A percentile compares a stretch with the other conserved stretches of the same genome.
These are phyloP conservation scores for Monilinia laxa DNA, from an alignment of 2,329 filamentous ascomycete species.

Conservation along the genomic window DNA sequence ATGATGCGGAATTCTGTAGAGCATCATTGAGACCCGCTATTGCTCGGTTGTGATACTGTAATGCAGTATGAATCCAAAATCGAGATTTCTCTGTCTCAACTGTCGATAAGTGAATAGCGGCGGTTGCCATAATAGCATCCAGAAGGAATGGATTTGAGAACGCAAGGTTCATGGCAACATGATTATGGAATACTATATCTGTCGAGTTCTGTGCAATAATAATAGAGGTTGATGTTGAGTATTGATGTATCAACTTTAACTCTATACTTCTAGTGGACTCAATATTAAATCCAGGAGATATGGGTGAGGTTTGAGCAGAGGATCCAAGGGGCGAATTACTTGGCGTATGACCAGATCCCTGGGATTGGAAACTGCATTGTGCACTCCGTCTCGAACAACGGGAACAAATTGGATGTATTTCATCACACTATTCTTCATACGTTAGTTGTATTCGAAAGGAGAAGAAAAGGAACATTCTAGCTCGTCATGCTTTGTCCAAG, in stretches of 20 bases:
- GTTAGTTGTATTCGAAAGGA: not conserved
- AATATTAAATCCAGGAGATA: not conserved
- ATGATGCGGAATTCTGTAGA: not conserved
- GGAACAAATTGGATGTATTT: not conserved
- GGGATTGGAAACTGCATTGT: not conserved
- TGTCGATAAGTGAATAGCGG: conserved; percentile 9
- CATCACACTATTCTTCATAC: not conserved
- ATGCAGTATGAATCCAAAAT: conserved; percentile 8
- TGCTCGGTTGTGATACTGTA: not conserved
- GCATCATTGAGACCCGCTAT: not conserved
- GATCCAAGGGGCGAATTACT: not conserved
- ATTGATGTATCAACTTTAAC: conserved; percentile 3
- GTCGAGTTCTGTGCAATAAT: not conserved
- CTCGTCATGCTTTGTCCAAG: not conserved
- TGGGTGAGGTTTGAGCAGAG: not conserved
- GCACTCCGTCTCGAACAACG: not conserved
- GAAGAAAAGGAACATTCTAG: no score
- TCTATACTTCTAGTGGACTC: not conserved
- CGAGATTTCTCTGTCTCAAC: not conserved
- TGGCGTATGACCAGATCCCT: not conserved
- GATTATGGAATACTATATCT: not conserved
- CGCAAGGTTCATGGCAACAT: not conserved
- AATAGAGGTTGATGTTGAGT: conserved; percentile 10
- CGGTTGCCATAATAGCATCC: not conserved
- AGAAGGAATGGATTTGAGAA: not conserved